Base-by-base conservation (phyloP, 768 basidiomycete species). In the Rhizopogon vulgaris region DNA sequence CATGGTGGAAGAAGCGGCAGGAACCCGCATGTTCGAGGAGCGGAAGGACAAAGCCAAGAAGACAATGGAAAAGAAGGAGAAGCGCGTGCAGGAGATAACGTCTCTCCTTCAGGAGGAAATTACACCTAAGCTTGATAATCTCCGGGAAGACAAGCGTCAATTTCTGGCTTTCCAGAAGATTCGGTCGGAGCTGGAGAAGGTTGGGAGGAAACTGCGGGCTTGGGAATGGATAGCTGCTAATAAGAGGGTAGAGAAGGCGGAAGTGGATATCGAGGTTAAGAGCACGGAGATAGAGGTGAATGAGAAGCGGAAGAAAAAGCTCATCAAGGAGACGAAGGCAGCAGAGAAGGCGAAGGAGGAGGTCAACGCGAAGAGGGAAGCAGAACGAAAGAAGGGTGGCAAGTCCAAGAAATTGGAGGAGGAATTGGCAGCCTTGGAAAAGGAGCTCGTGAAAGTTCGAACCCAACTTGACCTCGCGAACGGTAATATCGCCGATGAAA, bases 21-120 rank as follows among this genome's bases (percentile, higher is more conserved):
- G 96, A 6, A 99, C 96, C 27, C 85, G 93, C 25, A 98, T 98
- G 96, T 99, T 97, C 62, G 96, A 99, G 66, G 95, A 98, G 49
- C 83, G 90, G 15, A 99, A 98, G 65, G 94, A 96, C 65, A 96
- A 96, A 67, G 94, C 95, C 6, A 80, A 86, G 63, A 92, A 89
- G 69, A 96, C 91, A 0, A 99, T 99, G 87, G 78, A 78, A 24
- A 97, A 95, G 78, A 98, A 98, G 72, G 92, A 98, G 58, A 97
- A 95, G 70, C 85, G 88, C 54, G 87, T 98, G 12, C 84, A 90
- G 52, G 94, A 98, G 69, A 84, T 96, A 63, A 85, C 79, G 14
- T 74, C 81, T 1, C 74, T 90, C 17, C 80, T 97, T 24, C 68
- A 72, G 0, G 94, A 97, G 66, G 96, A 97, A 69, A 96, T 98